Evolutionary conservation across 495 filamentous ascomycete genomes (phyloP).

Genomic region (Penicillium pancosmium): DNA sequence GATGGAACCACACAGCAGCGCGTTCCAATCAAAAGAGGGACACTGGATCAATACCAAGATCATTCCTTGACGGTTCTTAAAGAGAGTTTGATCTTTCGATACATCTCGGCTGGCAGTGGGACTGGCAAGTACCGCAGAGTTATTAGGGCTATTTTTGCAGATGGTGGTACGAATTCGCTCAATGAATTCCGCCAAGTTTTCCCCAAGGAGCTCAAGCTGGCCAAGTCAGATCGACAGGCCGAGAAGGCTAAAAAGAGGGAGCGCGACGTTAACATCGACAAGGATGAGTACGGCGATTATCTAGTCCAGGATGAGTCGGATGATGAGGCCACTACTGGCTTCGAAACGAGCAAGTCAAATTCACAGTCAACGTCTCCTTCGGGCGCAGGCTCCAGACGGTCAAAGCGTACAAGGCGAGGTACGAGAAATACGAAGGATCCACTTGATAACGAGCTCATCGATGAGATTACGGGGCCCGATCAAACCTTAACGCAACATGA

Average conservation of each 20-base stretch:
- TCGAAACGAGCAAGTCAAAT: constrained; percentile 13
- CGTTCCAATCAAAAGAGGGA: constrained; percentile 10
- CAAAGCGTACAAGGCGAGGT: constrained; percentile 40
- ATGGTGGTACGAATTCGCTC: constrained; percentile 49
- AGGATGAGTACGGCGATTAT: constrained; percentile 62
- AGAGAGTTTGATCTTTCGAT: constrained; percentile 59
- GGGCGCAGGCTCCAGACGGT: constrained; percentile 12
- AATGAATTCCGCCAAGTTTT: constrained; percentile 65
- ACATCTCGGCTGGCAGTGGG: constrained; percentile 43
- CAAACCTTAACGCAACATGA: constrained; percentile 9
- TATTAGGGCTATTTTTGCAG: constrained; percentile 65
- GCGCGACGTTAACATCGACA: constrained; percentile 59
- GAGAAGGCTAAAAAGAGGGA: constrained; percentile 42
- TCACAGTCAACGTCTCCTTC: constrained; percentile 23
- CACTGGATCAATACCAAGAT: constrained; percentile 8
- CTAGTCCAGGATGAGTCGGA: constrained; percentile 46
- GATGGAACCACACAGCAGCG: not conserved
- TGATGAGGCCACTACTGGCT: constrained; percentile 33
- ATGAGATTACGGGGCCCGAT: constrained; percentile 5
- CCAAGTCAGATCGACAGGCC: constrained; percentile 23
- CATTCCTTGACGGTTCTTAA: constrained; percentile 33
- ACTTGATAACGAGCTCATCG: constrained; percentile 4
- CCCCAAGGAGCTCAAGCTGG: constrained; percentile 56
- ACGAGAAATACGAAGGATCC: constrained; percentile 30
- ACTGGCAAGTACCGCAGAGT: constrained; percentile 53